Base-by-base conservation (phyloP, 768 basidiomycete species). In the Rossbeevera mucosa region DNA sequence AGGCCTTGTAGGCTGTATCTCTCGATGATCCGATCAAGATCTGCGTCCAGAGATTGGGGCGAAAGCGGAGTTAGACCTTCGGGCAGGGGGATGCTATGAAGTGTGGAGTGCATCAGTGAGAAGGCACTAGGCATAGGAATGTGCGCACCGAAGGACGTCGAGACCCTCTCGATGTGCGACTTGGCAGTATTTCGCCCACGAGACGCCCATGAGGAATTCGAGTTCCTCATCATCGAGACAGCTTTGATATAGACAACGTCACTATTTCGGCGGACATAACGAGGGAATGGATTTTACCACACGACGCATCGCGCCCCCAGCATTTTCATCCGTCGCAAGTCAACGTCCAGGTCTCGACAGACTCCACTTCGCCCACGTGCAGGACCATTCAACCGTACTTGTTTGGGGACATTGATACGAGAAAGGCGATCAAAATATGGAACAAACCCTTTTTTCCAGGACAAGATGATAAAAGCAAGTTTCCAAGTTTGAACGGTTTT, bases 151-250 rank as follows among this genome's bases (percentile, higher is more conserved):
- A 16, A 96, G 76, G 54, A 97, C 76, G 59, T 93, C 89, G 16
- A 98, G 72, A 3, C 88, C 86, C 26, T 85, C 72, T 18, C 71
- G 71, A 31, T 77, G 69, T 5, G 91, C 89, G 20, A 76, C 72
- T 7, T 68, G 68, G 41, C 78, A 73, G 67, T 98, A 98, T 50
- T 88, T 83, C 1, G 72, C 59, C 91, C 91, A 96, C 0, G 91
- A 82, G 1, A 83, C 83, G n/a, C 95, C 95, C 25, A 61, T 47
- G 7, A 98, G 78, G 53, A 88, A 86, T 36, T 80, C 74, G 22
- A 97, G 78, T 67, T 98, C 94, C 13, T 76, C 73, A 64, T 94
- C 86, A 61, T 94, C 91, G 16, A 94, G 76, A 64, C 91, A 94
- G 63, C 90, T 92, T 60, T 12, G 51, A 43, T 31, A 42, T 11